These are phyloP conservation scores for Zygosaccharomyces sapae DNA, from an alignment of 1,139 yeast genomes.

Conservation along the genomic window DNA sequence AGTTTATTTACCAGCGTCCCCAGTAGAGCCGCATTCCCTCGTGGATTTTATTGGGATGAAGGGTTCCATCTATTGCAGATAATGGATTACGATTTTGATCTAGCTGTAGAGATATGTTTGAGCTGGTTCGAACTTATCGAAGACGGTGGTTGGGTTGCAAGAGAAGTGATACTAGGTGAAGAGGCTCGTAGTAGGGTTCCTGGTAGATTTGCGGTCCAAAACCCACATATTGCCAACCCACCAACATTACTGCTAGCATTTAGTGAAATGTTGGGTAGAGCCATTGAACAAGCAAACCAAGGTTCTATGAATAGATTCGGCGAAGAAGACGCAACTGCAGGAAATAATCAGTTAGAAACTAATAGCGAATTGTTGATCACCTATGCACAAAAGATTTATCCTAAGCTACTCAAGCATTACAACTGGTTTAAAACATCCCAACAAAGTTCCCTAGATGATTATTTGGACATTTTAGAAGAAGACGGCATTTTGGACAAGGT, in stretches of 20 bases:
- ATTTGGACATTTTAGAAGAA: constrained; percentile 28
- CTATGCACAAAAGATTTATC: constrained; percentile 67
- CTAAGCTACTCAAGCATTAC: constrained; percentile 70
- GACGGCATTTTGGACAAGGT: constrained; percentile 19
- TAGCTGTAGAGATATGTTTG: constrained; percentile 72
- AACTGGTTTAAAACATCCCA: constrained; percentile 85
- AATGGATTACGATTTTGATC: constrained; percentile 76
- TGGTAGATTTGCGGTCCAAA: constrained; percentile 72
- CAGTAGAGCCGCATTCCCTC: constrained; percentile 88
- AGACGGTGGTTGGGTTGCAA: constrained; percentile 91
- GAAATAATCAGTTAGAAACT: constrained; percentile 43
- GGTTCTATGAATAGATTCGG: constrained; percentile 11
- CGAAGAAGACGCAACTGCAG: constrained; percentile 25
- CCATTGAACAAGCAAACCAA: constrained; percentile 29
- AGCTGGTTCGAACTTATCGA: constrained; percentile 89
- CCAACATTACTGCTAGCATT: constrained; percentile 86
- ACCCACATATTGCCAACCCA: constrained; percentile 90
- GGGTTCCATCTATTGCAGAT: constrained; percentile 89
- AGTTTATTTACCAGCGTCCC: constrained; percentile 83
- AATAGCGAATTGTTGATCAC: constrained; percentile 59
- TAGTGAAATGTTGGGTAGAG: constrained; percentile 57
- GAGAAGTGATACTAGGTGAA: constrained; percentile 89
- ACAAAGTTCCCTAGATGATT: constrained; percentile 69
- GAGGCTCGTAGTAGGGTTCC: constrained; percentile 92
- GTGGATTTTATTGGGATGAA: constrained; percentile 98